These are phyloP conservation scores for Aspergillus sp. DNA, from an alignment of 2,329 filamentous ascomycete species.

Conservation along the genomic window DNA sequence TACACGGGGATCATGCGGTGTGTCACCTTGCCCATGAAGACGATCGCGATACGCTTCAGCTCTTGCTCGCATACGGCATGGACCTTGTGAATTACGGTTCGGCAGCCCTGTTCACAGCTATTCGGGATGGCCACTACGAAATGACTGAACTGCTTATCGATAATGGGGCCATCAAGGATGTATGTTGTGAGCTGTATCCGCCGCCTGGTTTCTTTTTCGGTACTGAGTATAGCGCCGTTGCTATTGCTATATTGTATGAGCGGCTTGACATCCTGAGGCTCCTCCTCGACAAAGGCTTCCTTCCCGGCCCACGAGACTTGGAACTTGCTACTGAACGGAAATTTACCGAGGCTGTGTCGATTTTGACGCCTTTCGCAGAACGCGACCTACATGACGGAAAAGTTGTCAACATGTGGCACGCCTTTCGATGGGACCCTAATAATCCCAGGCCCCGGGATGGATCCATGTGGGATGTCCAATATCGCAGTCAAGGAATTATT, in stretches of 20 bases:
- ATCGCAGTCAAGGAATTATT: not conserved
- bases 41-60: not conserved
- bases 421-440: no score
- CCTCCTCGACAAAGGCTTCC: slow-evolving; percentile 6
- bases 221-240: not conserved
- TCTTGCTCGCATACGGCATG: not conserved
- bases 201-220: not conserved
- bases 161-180: slow-evolving; percentile 1
- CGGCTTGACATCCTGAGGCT: slow-evolving; percentile 8
- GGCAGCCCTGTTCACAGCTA: slow-evolving; percentile 2
- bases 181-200: not conserved
- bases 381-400: not conserved
- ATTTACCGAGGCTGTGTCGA: not conserved
- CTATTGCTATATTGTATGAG: not conserved
- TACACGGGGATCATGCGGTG: not conserved
- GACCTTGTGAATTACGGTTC: not conserved
- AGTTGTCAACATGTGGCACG: not conserved
- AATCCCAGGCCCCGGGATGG: no score
- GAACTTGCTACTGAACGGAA: not conserved
- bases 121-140: slow-evolving; percentile 3
- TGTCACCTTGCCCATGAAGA: not conserved
- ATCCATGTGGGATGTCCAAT: not conserved
- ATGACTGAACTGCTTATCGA: slow-evolving; percentile 10
- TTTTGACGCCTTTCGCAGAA: not conserved
- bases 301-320: not conserved